Evolutionary conservation across 129 eudicot genomes (phyloP).

Genomic region (Escallonia rubra): DNA sequence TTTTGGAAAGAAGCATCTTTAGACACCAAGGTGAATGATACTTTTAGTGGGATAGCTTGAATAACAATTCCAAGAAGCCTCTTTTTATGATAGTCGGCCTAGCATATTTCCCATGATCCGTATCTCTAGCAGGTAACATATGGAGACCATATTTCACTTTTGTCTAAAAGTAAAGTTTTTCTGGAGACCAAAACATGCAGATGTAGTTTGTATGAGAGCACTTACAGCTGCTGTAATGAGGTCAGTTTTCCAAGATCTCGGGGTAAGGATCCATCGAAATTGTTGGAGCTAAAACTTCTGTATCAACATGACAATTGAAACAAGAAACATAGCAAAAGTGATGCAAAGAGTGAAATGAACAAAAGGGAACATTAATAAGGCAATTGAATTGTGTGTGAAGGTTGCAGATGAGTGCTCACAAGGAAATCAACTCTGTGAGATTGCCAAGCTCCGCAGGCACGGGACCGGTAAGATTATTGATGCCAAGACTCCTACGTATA

Average conservation of each 20-base stretch:
- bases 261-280: conserved; percentile 55
- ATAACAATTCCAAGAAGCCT: no score
- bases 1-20: no score
- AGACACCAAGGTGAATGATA: no score
- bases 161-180: no score
- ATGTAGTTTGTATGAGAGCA: not conserved
- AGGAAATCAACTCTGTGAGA: conserved; percentile 47
- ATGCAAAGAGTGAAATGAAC: not conserved
- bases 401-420: conserved; percentile 39
- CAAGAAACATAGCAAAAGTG: not conserved
- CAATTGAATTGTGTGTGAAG: not conserved
- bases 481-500: conserved; percentile 58
- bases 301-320: conserved; percentile 3
- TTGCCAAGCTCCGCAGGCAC: conserved; percentile 65
- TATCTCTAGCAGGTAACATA: not conserved
- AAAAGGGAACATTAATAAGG: no score
- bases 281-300: conserved; percentile 72
- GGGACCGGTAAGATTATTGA: conserved; percentile 54
- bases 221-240: conserved; percentile 65
- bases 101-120: no score
- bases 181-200: no score
- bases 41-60: no score
- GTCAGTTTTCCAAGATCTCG: conserved; percentile 48
- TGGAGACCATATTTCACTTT: not conserved
- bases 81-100: no score